Evolutionary conservation across 148 eudicot species (phyloP).

Genomic region (Fagopyrum tataricum): DNA sequence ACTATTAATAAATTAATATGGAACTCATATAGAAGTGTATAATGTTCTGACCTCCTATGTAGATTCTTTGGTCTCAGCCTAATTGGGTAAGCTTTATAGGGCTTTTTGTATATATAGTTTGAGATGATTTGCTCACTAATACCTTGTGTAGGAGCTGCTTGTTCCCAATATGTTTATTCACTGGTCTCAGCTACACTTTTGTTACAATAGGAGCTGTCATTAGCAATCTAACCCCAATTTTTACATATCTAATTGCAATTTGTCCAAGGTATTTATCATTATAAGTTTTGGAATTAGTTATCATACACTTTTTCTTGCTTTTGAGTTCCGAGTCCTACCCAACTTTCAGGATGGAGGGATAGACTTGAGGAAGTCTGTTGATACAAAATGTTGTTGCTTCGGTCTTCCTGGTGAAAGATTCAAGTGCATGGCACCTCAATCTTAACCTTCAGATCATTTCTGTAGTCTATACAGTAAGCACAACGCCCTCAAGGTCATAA

Average conservation of each 20-base stretch:
- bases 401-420: background rate
- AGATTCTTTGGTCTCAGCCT: background rate
- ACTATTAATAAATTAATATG: too few species aligned
- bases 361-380: background rate
- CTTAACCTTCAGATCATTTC: background rate
- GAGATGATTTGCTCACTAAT: background rate
- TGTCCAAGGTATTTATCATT: too few species aligned
- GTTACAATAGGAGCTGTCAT: background rate
- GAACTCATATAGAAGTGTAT: background rate
- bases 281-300: too few species aligned
- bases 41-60: background rate
- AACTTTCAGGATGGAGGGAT: background rate
- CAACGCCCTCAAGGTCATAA: background rate
- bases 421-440: background rate
- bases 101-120: background rate
- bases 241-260: background rate
- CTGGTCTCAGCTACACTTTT: background rate
- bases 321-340: background rate
- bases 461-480: background rate
- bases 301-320: too few species aligned
- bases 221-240: constrained; percentile 1
- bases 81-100: background rate
- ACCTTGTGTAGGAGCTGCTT: background rate
- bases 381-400: background rate
- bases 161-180: background rate